These are phyloP conservation scores for Periconia digitata DNA, from an alignment of 2,329 filamentous ascomycete species.

Conservation along the genomic window DNA sequence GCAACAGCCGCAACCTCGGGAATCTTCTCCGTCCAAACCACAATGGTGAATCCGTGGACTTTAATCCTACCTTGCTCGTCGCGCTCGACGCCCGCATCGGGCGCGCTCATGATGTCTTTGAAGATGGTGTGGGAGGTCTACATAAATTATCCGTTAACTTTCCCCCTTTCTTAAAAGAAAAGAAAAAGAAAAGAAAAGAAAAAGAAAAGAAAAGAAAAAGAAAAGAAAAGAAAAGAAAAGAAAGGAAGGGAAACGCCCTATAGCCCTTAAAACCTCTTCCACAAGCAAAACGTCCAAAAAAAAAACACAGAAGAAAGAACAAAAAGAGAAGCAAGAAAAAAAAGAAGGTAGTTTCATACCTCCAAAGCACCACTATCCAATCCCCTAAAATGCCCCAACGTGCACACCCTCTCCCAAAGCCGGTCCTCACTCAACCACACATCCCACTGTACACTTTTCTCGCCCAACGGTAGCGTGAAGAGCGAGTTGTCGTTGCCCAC, in stretches of 20 bases:
- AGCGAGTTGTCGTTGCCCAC: constrained; percentile 48
- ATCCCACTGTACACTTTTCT: constrained; percentile 59
- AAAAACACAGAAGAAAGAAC: not conserved
- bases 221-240: not conserved
- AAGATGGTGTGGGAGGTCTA: constrained; percentile 58
- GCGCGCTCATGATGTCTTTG: constrained; percentile 52
- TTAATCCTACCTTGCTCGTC: constrained; percentile 65
- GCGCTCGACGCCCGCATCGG: constrained; percentile 55
- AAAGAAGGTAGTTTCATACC: constrained; percentile 12
- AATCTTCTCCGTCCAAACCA: constrained; percentile 63
- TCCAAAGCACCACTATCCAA: constrained; percentile 55
- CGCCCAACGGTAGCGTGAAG: constrained; percentile 64
- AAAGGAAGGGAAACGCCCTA: not conserved
- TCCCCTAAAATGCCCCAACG: constrained; percentile 68
- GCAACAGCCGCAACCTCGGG: too few species aligned
- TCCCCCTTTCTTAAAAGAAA: not conserved
- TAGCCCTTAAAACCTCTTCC: not conserved
- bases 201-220: not conserved
- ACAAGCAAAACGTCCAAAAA: too few species aligned
- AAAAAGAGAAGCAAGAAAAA: not conserved
- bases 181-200: not conserved
- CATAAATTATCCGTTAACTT: not conserved
- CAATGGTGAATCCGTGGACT: constrained; percentile 65
- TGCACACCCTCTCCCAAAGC: constrained; percentile 66
- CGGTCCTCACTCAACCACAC: constrained; percentile 60